phyloP scores from a whole-genome alignment of 2,329 filamentous ascomycete species.

The Phoma sp. region DNA sequence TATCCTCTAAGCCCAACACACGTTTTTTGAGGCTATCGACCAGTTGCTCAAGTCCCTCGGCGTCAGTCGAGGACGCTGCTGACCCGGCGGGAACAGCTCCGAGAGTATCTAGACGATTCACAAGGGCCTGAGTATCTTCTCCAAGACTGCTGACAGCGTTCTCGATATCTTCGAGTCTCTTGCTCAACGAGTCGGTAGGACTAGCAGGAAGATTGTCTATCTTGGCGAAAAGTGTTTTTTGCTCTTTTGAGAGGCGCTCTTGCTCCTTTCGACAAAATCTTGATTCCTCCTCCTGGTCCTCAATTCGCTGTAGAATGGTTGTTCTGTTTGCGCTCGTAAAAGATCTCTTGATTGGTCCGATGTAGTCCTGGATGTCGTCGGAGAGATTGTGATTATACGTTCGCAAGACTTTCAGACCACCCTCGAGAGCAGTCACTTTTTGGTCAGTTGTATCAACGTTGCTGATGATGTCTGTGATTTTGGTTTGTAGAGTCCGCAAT shows the following conservation, averaged over 20 bases:
- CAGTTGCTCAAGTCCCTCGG: background rate
- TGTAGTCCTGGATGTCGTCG: background rate
- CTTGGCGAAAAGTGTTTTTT: background rate
- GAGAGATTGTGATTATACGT: background rate
- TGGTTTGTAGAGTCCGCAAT: slow-evolving; percentile 2
- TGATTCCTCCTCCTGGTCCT: background rate
- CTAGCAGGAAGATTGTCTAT: background rate
- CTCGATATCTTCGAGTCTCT: background rate
- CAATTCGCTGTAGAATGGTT: background rate
- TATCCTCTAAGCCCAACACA: too few species aligned
- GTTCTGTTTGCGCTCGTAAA: background rate
- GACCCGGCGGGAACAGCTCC: background rate
- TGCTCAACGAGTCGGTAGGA: background rate
- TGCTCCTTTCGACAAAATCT: background rate
- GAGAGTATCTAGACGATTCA: background rate
- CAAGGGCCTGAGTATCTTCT: background rate
- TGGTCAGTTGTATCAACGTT: background rate
- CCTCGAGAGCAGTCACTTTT: background rate
- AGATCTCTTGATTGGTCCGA: background rate
- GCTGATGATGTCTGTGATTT: background rate
- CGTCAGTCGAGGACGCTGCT: background rate
- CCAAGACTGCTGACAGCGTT: background rate
- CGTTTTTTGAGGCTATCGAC: background rate
- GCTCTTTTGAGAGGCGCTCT: background rate
- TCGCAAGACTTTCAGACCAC: background rate